Conservation (phyloP, 1,284 basidiomycete species). For the Moesziomyces aphidis region DNA sequence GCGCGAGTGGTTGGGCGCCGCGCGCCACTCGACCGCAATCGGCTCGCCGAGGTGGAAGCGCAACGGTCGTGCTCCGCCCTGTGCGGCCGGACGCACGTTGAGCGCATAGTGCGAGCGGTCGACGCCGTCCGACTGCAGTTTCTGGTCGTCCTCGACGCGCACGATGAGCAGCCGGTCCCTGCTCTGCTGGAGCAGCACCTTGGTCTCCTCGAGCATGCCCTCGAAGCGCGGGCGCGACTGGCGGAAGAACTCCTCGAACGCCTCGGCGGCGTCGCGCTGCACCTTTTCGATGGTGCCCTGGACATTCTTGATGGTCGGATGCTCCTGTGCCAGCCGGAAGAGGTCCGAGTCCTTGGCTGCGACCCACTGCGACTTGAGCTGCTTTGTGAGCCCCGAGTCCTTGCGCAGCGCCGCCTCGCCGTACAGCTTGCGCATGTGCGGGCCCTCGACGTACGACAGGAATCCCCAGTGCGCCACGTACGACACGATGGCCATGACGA, state of each 20-base stretch:
- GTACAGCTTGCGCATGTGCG: slow-evolving; percentile 96
- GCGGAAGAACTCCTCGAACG: slow-evolving; percentile 89
- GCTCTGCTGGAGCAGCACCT: slow-evolving; percentile 88
- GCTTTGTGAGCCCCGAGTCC: slow-evolving; percentile 96
- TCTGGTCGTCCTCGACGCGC: slow-evolving; percentile 51
- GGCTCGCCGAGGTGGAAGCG: slow-evolving; percentile 91
- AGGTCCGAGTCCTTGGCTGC: slow-evolving; percentile 79
- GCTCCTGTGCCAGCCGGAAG: slow-evolving; percentile 46
- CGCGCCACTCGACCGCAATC: slow-evolving; percentile 86
- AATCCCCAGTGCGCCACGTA: slow-evolving; percentile 74
- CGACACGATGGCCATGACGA: slow-evolving; percentile 83
- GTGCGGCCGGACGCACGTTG: neutral
- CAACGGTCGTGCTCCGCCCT: neutral
- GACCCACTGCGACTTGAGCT: slow-evolving; percentile 81
- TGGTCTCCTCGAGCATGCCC: slow-evolving; percentile 83
- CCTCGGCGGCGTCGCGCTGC: slow-evolving; percentile 88
- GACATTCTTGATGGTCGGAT: slow-evolving; percentile 80
- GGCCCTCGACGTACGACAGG: slow-evolving; percentile 71
- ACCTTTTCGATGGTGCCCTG: slow-evolving; percentile 94
- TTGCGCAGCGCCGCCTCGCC: slow-evolving; percentile 85
- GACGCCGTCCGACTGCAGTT: slow-evolving; percentile 25
- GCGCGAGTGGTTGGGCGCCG: slow-evolving; percentile 86
- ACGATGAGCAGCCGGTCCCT: slow-evolving; percentile 74
- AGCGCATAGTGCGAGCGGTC: slow-evolving; percentile 52
- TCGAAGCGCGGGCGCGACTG: slow-evolving; percentile 69